phyloP scores from a whole-genome alignment of 2,329 filamentous ascomycete genomes.

The Arthrobotrys musiformis region DNA sequence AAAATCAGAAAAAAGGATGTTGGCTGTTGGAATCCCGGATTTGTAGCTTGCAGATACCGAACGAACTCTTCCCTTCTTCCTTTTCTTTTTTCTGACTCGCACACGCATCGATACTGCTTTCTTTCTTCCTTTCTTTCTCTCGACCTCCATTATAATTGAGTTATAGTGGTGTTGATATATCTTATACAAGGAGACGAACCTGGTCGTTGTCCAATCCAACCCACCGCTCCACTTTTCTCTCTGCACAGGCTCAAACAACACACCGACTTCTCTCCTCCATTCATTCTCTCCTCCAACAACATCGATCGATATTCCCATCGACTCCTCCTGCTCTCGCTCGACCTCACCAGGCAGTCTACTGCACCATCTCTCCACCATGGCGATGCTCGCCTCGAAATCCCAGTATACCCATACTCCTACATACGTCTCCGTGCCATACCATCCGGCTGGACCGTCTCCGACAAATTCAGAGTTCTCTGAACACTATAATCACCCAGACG shows the following conservation, averaged over 20 bases:
- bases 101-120: no score
- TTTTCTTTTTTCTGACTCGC: not conserved
- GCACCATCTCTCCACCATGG: constrained; percentile 51
- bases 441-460: constrained; percentile 58
- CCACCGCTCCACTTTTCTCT: not conserved
- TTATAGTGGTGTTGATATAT: constrained; percentile 1
- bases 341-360: not conserved
- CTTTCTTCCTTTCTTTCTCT: no score
- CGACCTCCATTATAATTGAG: not conserved
- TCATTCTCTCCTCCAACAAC: not conserved
- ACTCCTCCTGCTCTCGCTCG: no score
- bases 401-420: constrained; percentile 58
- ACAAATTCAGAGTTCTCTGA: constrained; percentile 60
- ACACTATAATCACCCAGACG: constrained; percentile 57
- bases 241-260: constrained; percentile 3
- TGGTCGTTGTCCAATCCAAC: no score
- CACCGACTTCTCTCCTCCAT: not conserved
- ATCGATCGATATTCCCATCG: no score
- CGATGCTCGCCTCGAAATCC: constrained; percentile 59
- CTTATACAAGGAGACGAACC: constrained; percentile 3
- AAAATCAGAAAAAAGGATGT: constrained; percentile 9
- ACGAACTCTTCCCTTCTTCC: no score
- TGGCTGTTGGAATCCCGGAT: constrained; percentile 31
- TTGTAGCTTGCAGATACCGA: constrained; percentile 18
- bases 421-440: constrained; percentile 57